phyloP scores from a whole-genome alignment of 2,329 filamentous ascomycete genomes.

The Cryphonectria nitschkei region DNA sequence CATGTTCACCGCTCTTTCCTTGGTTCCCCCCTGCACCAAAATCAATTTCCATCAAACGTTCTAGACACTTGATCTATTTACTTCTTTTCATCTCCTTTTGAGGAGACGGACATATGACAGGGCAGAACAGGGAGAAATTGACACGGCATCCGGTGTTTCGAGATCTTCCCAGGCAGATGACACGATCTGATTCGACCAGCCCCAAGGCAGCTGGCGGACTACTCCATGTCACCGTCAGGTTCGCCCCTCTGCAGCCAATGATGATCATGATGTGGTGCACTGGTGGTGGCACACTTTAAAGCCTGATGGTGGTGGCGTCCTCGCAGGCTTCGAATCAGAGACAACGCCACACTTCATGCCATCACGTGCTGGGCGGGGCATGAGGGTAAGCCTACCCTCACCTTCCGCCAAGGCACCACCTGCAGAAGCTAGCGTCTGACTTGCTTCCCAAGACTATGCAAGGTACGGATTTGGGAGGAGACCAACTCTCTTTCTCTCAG shows the following conservation, averaged over 20 bases:
- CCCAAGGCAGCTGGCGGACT: neutral
- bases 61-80: neutral
- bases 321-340: neutral
- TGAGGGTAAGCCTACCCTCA: constrained; percentile 10
- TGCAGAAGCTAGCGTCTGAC: constrained; percentile 7
- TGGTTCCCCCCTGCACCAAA: neutral
- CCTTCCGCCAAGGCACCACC: constrained; percentile 27
- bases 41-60: constrained; percentile 8
- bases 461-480: constrained; percentile 17
- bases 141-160: constrained; percentile 4
- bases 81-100: no score
- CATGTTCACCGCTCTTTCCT: neutral
- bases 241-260: constrained; percentile 8
- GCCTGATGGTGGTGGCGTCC: neutral
- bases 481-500: neutral
- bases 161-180: constrained; percentile 1
- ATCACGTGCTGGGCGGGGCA: constrained; percentile 21
- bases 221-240: neutral
- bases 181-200: constrained; percentile 9
- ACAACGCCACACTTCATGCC: neutral
- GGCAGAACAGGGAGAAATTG: neutral
- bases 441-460: constrained; percentile 19
- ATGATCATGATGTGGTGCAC: neutral
- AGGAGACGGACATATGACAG: neutral
- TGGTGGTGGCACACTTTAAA: neutral